Percentiles rank a stretch among this genome's conserved stretches.
Conservation (phyloP, 1,284 basidiomycete species). For the Cryptococcus sp. region DNA sequence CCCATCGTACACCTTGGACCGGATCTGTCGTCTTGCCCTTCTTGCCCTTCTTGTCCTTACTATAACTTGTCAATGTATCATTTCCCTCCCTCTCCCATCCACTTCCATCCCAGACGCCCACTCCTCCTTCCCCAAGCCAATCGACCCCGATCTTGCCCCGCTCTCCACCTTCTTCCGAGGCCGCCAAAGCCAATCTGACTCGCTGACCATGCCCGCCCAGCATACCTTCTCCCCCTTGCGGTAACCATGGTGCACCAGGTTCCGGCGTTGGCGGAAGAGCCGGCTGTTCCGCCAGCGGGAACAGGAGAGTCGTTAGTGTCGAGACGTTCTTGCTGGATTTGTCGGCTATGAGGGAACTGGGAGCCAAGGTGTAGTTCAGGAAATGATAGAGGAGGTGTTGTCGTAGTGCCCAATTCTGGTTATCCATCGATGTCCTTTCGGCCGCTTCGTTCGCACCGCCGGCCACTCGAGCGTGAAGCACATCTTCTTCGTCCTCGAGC, state of each 20-base stretch:
- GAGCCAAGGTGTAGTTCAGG: conserved; percentile 75
- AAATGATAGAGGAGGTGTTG: conserved; percentile 95
- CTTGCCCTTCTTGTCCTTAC: conserved; percentile 6
- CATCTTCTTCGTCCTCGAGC: conserved; percentile 40
- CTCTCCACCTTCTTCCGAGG: conserved; percentile 54
- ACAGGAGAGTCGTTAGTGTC: conserved; percentile 66
- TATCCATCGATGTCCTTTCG: conserved; percentile 59
- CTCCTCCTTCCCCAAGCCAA: conserved; percentile 64
- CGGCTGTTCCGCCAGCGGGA: conserved; percentile 59
- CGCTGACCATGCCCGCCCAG: conserved; percentile 81
- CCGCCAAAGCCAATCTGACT: conserved; percentile 62
- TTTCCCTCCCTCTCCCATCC: conserved; percentile 38
- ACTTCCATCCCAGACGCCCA: conserved; percentile 42
- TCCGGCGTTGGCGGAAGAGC: conserved; percentile 67
- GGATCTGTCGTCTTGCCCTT: conserved; percentile 34
- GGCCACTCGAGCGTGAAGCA: conserved; percentile 9
- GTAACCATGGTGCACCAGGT: conserved; percentile 79
- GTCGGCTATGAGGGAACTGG: conserved; percentile 9
- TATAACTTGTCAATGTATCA: conserved; percentile 9
- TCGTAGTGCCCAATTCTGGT: conserved; percentile 68
- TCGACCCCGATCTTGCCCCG: conserved; percentile 68
- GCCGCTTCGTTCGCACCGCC: conserved; percentile 28
- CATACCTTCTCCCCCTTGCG: conserved; percentile 68
- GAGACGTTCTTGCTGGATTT: conserved; percentile 29
- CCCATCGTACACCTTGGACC: conserved; percentile 54